These are phyloP conservation scores for Sophora flavescens DNA, from an alignment of 306 rosid species.

Conservation along the genomic window DNA sequence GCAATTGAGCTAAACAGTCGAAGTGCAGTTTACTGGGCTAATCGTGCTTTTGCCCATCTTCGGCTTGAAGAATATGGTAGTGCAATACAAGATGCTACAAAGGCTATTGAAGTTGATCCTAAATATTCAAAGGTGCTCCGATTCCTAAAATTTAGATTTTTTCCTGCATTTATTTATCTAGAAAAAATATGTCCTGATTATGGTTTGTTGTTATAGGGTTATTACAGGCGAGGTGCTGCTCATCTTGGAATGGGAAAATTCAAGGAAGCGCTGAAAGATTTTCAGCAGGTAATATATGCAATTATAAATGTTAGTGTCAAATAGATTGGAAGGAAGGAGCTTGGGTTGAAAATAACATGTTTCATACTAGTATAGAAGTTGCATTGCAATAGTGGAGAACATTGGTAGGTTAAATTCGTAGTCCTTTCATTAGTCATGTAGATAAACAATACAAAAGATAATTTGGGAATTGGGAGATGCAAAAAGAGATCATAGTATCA, in stretches of 20 bases:
- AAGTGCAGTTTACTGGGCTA: conserved; percentile 93
- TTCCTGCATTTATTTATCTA: conserved; percentile 27
- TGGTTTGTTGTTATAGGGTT: conserved; percentile 73
- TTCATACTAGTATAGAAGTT: conserved; percentile 2
- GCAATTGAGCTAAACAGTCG: conserved; percentile 77
- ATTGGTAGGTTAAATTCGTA: not conserved
- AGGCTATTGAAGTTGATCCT: conserved; percentile 90
- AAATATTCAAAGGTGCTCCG: conserved; percentile 84
- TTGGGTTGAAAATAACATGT: conserved; percentile 25
- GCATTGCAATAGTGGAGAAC: conserved; percentile 28
- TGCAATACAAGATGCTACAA: conserved; percentile 94
- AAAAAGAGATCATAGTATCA: not conserved
- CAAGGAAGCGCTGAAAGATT: conserved; percentile 96
- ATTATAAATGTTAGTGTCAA: conserved; percentile 14
- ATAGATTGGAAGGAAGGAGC: not conserved
- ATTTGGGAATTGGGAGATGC: not conserved
- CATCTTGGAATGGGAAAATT: conserved; percentile 93
- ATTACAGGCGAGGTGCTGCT: conserved; percentile 96
- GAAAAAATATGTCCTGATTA: conserved; percentile 40
- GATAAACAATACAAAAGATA: conserved; percentile 15
- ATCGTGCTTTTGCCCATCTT: conserved; percentile 95
- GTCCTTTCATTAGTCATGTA: conserved; percentile 15
- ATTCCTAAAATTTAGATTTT: conserved; percentile 25
- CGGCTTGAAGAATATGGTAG: conserved; percentile 96
- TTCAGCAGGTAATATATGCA: conserved; percentile 77